Conservation (phyloP, 2,329 filamentous ascomycete genomes). For the Aspergillus neotritici region DNA sequence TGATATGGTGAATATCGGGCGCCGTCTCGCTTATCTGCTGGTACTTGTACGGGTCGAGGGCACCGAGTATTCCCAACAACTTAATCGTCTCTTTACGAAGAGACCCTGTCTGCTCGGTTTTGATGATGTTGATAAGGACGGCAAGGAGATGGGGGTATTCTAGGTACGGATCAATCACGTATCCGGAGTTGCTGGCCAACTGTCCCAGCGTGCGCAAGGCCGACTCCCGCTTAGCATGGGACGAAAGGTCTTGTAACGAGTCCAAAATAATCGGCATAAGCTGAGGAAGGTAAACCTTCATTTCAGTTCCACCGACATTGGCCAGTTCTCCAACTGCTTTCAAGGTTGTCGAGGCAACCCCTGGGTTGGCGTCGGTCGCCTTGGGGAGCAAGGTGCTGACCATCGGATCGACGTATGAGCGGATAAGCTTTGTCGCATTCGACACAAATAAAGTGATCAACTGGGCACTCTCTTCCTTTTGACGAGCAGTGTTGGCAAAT, state of each 20-base stretch:
- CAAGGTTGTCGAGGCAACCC: slow-evolving; percentile 89
- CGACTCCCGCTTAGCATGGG: slow-evolving; percentile 81
- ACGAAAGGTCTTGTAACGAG: slow-evolving; percentile 88
- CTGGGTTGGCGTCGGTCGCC: slow-evolving; percentile 74
- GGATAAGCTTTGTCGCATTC: slow-evolving; percentile 87
- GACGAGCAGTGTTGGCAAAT: slow-evolving; percentile 87
- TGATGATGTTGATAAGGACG: slow-evolving; percentile 88
- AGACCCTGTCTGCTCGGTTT: slow-evolving; percentile 80
- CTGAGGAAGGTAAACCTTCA: slow-evolving; percentile 83
- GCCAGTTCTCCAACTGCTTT: slow-evolving; percentile 92
- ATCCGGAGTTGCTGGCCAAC: slow-evolving; percentile 90
- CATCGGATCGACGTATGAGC: slow-evolving; percentile 95
- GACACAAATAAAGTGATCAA: slow-evolving; percentile 87
- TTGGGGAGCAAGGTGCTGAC: slow-evolving; percentile 91
- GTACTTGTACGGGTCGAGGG: slow-evolving; percentile 92
- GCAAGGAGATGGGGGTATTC: slow-evolving; percentile 93
- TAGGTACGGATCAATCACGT: slow-evolving; percentile 92
- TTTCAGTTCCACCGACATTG: slow-evolving; percentile 87
- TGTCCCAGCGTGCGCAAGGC: slow-evolving; percentile 87
- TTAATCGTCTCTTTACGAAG: slow-evolving; percentile 93
- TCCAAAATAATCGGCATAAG: slow-evolving; percentile 95
- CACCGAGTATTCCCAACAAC: slow-evolving; percentile 88
- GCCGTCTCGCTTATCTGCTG: slow-evolving; percentile 85
- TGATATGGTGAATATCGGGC: slow-evolving; percentile 69
- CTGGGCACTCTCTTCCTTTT: slow-evolving; percentile 94